Conservation (phyloP, 257 asterid genomes). For the Przewalskia tangutica region DNA sequence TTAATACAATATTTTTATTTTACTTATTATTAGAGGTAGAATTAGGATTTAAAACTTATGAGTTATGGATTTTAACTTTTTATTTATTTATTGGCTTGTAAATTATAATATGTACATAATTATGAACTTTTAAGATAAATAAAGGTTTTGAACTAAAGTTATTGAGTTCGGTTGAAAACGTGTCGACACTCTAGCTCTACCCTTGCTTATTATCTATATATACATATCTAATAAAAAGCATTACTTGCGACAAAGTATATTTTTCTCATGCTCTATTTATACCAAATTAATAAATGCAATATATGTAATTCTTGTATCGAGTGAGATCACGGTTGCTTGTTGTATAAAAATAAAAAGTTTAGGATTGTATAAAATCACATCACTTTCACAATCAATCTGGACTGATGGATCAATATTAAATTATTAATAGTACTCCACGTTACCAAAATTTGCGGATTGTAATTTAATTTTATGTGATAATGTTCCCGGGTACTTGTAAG, state of each 20-base stretch:
- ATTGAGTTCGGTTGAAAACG: too few species aligned
- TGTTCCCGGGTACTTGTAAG: background rate
- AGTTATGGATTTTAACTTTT: background rate
- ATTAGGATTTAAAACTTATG: background rate
- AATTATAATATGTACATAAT: too few species aligned
- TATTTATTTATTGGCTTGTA: too few species aligned
- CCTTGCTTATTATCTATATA: too few species aligned
- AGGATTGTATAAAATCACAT: background rate
- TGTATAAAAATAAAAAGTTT: background rate
- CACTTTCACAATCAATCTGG: background rate
- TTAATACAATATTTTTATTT: background rate
- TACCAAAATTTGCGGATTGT: background rate
- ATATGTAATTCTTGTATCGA: background rate
- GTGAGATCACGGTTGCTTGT: background rate
- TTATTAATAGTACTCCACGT: background rate
- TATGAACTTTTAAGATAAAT: too few species aligned
- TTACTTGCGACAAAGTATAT: too few species aligned
- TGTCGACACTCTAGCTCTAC: too few species aligned
- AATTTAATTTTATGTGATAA: background rate
- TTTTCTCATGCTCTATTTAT: too few species aligned
- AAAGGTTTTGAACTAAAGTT: too few species aligned
- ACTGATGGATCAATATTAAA: background rate
- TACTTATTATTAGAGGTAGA: background rate
- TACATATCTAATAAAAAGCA: too few species aligned
- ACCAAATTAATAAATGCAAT: background rate